These are phyloP conservation scores for Bipolaris gigantea DNA, from an alignment of 2,329 filamentous ascomycete species.

Conservation along the genomic window DNA sequence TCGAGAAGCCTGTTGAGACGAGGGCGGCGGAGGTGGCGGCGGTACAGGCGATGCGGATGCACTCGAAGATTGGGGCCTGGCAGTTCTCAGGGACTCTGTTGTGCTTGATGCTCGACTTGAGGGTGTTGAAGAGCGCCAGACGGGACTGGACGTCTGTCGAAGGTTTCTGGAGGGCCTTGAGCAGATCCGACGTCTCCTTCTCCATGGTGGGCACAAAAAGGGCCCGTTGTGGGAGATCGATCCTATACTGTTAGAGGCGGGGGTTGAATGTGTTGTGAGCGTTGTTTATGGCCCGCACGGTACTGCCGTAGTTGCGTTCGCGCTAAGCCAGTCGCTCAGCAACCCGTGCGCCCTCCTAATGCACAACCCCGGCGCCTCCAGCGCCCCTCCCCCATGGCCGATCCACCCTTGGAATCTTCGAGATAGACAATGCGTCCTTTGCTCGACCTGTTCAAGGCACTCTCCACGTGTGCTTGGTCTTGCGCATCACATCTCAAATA, in stretches of 20 bases:
- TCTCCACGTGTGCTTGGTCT: background rate
- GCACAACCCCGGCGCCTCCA: constrained; percentile 9
- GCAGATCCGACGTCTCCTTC: constrained; percentile 57
- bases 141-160: constrained; percentile 59
- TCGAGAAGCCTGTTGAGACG: constrained; percentile 81
- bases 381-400: constrained; percentile 9
- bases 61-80: constrained; percentile 77
- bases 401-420: constrained; percentile 9
- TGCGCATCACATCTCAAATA: background rate
- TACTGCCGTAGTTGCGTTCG: constrained; percentile 7
- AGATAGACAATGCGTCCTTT: background rate
- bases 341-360: constrained; percentile 17
- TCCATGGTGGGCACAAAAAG: constrained; percentile 52
- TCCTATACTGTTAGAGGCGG: constrained; percentile 19
- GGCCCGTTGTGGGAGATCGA: constrained; percentile 24
- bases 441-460: background rate
- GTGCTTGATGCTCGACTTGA: constrained; percentile 91
- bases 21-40: constrained; percentile 74
- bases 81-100: constrained; percentile 79
- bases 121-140: constrained; percentile 61
- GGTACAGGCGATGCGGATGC: constrained; percentile 71
- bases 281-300: constrained; percentile 13
- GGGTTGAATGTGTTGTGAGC: constrained; percentile 19
- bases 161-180: constrained; percentile 59
- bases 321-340: constrained; percentile 14